A percentile compares a stretch with the other conserved stretches of the same genome.
phyloP scores from a whole-genome alignment of 192 early-diverging fungal genomes.

The Backusella tarrabulga region DNA sequence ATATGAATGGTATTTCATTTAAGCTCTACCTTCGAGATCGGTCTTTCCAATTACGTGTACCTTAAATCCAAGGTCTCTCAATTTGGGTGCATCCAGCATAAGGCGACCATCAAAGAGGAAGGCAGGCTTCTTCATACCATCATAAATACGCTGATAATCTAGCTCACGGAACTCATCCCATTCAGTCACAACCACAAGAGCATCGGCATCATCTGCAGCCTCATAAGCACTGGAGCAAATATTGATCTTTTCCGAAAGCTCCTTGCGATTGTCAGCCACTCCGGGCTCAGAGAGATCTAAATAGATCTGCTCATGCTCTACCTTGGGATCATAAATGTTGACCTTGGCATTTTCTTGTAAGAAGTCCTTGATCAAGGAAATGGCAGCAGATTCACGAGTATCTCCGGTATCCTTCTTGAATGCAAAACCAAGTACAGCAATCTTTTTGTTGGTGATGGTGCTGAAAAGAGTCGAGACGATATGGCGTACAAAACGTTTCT shows the following conservation, averaged over 20 bases:
- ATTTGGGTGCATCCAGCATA: conserved; percentile 62
- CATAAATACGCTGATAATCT: conserved; percentile 68
- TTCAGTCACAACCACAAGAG: conserved; percentile 79
- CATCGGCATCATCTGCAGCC: conserved; percentile 71
- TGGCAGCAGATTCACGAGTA: conserved; percentile 89
- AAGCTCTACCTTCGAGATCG: conserved; percentile 20
- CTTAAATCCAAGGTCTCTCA: conserved; percentile 77
- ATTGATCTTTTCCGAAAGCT: conserved; percentile 58
- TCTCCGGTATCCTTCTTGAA: conserved; percentile 95
- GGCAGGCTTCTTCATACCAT: conserved; percentile 79
- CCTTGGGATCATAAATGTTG: conserved; percentile 90
- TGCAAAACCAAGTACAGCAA: conserved; percentile 86
- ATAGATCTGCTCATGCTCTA: conserved; percentile 63
- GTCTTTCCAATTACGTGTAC: conserved; percentile 68
- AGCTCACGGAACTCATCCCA: conserved; percentile 87
- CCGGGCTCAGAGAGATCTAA: conserved; percentile 63
- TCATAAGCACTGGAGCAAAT: conserved; percentile 66
- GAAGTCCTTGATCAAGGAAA: conserved; percentile 73
- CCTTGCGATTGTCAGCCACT: conserved; percentile 40
- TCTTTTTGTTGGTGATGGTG: conserved; percentile 75
- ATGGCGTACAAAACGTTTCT: conserved; percentile 71
- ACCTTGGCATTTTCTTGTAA: conserved; percentile 75
- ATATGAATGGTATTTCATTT: neutral
- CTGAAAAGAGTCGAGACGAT: conserved; percentile 73
- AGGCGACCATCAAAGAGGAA: conserved; percentile 91